Base-by-base conservation (phyloP, 2,329 filamentous ascomycete species). In the Diaporthe citriasiana region DNA sequence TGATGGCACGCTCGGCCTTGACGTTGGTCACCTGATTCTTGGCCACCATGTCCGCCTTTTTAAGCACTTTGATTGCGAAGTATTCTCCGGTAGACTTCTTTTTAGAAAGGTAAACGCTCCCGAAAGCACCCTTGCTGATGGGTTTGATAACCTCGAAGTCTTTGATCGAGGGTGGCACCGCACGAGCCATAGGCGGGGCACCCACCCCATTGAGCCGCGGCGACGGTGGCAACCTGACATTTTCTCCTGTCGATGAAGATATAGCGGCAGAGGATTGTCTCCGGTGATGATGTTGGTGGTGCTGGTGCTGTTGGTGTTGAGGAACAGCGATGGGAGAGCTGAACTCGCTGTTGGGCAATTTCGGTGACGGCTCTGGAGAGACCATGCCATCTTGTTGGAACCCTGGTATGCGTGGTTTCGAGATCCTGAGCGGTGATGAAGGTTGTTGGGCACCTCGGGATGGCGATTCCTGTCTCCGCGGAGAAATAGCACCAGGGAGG, bases 21-120 rank as follows among this genome's bases (percentile, higher is more conserved):
- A 99, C 97, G 80, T 99, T 99, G 78, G 97, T 98, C 78, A 99
- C 95, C 82, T 99, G 97, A 82, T 99, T 99, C 84, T 99, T 99
- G 76, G 97, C 97, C 76, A 99, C 95, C 97, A 99, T 99, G 86
- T 99, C 97, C n/a, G 97, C 95, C 84, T 99, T 99, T 82, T 98
- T 98, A 74, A 99, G 84, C 1, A 98, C 97, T 81, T 99, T 99
- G 85, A 99, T 98, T 13, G 97, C 97, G 82, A 96, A 99, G 83
- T 99, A 99, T 80, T 99, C 97, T 59, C 95, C 96, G 0, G 97
- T 99, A 0, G 95, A 97, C 83, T 98, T 98, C 88, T 99, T 99
- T 85, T 98, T 99, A 0, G 97, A 96, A 42, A 99, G 85, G 81
- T 99, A 99, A 10, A 99, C 97, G 81, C 97, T 98, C 7, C 97